Conservation (phyloP, 768 basidiomycete species). For the Tricholoma matsutake region DNA sequence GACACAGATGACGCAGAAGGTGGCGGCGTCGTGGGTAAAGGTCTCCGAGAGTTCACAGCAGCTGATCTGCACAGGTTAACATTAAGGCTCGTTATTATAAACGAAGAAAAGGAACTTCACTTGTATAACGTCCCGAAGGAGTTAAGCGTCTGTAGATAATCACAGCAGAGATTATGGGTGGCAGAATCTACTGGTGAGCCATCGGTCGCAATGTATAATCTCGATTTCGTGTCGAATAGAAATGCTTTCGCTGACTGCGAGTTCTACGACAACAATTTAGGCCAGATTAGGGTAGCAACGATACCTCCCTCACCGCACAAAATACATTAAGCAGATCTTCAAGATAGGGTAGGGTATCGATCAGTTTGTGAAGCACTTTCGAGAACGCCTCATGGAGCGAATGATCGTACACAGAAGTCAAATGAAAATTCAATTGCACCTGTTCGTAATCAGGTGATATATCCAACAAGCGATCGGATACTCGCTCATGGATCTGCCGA, state of each 20-base stretch:
- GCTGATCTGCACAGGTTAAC: constrained; percentile 26
- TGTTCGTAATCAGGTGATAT: constrained; percentile 73
- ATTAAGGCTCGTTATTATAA: constrained; percentile 2
- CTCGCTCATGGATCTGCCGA: constrained; percentile 84
- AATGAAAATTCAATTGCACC: constrained; percentile 79
- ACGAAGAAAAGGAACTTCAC: constrained; percentile 36
- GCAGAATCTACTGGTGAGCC: constrained; percentile 86
- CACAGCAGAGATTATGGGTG: constrained; percentile 86
- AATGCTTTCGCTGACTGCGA: constrained; percentile 94
- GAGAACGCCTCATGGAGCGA: constrained; percentile 92
- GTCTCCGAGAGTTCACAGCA: constrained; percentile 27
- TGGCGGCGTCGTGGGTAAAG: constrained; percentile 22
- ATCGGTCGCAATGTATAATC: constrained; percentile 92
- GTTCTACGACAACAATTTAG: constrained; percentile 48
- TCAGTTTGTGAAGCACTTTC: constrained; percentile 80
- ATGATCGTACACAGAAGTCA: constrained; percentile 93
- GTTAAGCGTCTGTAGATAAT: constrained; percentile 85
- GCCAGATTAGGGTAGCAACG: not conserved
- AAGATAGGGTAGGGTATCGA: constrained; percentile 79
- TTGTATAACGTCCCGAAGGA: constrained; percentile 85
- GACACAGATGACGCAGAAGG: constrained; percentile 25
- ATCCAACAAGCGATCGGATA: constrained; percentile 79
- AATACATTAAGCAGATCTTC: constrained; percentile 88
- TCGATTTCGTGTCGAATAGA: constrained; percentile 81
- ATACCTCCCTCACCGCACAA: constrained; percentile 53